Base-by-base conservation (phyloP, 352 stramenopile genomes). In the Thraustochytrium sp. region DNA sequence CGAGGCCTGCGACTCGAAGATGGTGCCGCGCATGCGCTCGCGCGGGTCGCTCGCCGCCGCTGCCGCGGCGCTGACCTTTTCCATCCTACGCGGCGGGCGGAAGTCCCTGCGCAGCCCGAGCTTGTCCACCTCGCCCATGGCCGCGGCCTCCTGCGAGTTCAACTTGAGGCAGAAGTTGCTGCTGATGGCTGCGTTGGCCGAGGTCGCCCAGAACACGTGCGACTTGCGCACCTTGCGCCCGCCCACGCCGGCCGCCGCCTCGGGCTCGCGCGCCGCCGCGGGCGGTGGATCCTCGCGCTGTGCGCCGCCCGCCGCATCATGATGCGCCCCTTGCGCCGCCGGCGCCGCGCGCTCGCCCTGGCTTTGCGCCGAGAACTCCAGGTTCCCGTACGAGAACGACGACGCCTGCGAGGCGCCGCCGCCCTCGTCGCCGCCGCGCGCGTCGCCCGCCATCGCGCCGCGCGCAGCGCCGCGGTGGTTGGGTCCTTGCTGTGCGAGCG, bases 361-460 rank as follows among this genome's bases (percentile, higher is more conserved):
- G 26, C 40, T 26, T 9, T 23, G 38, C 9, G 13, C 31, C 40
- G 40, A 23, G 40, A 72, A 72, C 34, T 21, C 42, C 8, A 72
- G 59, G 59, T 72, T 72, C 11, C 59, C 59, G 40, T 72, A 72
- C 59, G 59, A 72, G 26, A 72, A 72, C 13, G 23, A 18, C 40
- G 59, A 72, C 13, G 59, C 59, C 59, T 72, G 59, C 40, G 59
- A 72, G 13, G 59, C 59, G 21, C 11, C 59, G 11, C 11, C 21
- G 26, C 13, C 59, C 9, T 9, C 59, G 26, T 55, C 59, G 13
- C 26, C 59, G 16, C 16, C 21, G 51, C 31, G 16, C 51, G 51
- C 51, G 21, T 59, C 51, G 51, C 21, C 21, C 51, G 51, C 51
- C 51, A 59, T n/a, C 51, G 26, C 21, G 51, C 51, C n/a, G n/a